Conservation (phyloP, 208 protist species). For the Leishmania major region DNA sequence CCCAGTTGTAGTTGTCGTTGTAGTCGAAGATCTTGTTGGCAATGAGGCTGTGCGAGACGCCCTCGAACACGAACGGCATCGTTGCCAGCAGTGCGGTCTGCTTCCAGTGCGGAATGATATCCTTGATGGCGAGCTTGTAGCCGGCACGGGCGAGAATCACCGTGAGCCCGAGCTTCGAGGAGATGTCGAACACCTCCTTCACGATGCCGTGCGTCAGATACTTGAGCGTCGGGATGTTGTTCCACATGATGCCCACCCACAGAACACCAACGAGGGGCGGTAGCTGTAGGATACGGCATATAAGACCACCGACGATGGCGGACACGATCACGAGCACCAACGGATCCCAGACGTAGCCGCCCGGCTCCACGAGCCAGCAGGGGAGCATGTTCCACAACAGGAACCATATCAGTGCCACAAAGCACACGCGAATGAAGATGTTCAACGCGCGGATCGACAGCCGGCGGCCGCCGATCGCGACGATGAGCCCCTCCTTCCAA, state of each 20-base stretch:
- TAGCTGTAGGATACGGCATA: conserved; percentile 78
- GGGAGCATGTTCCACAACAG: conserved; percentile 72
- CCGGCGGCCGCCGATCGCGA: conserved; percentile 56
- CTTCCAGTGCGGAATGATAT: conserved; percentile 74
- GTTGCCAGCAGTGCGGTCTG: conserved; percentile 64
- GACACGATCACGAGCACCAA: conserved; percentile 63
- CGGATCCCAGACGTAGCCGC: conserved; percentile 82
- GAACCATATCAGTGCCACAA: conserved; percentile 74
- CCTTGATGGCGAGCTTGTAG: conserved; percentile 68
- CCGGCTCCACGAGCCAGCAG: conserved; percentile 54
- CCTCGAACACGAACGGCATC: conserved; percentile 69
- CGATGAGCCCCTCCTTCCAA: conserved; percentile 44
- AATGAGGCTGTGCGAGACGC: conserved; percentile 69
- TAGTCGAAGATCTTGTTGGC: conserved; percentile 75
- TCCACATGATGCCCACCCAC: conserved; percentile 84
- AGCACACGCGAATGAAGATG: conserved; percentile 60
- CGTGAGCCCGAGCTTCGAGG: conserved; percentile 68
- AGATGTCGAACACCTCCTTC: conserved; percentile 54
- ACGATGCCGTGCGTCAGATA: conserved; percentile 71
- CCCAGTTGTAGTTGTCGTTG: conserved; percentile 73
- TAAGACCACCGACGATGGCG: conserved; percentile 59
- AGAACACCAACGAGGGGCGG: conserved; percentile 80
- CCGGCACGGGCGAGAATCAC: conserved; percentile 78
- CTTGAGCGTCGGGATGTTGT: conserved; percentile 68
- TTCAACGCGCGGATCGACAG: conserved; percentile 56